These are phyloP conservation scores for Curvularia sp. DNA, from an alignment of 2,329 filamentous ascomycete genomes.

Conservation along the genomic window DNA sequence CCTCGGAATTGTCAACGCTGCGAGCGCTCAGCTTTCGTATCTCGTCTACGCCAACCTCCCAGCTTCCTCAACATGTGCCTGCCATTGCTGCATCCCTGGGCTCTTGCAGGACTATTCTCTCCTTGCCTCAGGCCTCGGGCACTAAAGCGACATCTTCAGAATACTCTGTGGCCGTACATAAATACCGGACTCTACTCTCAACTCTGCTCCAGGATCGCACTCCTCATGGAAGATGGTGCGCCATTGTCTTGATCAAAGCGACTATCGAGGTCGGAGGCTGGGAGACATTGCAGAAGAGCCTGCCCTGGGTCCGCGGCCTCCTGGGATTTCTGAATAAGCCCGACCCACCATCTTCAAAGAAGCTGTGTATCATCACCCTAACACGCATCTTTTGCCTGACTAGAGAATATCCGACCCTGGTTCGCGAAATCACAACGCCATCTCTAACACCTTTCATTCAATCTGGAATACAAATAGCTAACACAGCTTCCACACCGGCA, in stretches of 20 bases:
- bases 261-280: constrained; percentile 83
- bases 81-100: constrained; percentile 67
- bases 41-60: constrained; percentile 72
- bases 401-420: constrained; percentile 80
- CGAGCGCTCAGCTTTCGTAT: constrained; percentile 69
- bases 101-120: constrained; percentile 67
- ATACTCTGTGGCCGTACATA: constrained; percentile 75
- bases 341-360: constrained; percentile 77
- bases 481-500: constrained; percentile 28
- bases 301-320: constrained; percentile 79
- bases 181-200: constrained; percentile 78
- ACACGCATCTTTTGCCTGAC: constrained; percentile 85
- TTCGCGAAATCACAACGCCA: constrained; percentile 87
- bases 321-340: constrained; percentile 80
- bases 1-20: constrained; percentile 42
- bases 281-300: constrained; percentile 76
- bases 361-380: constrained; percentile 76
- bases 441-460: constrained; percentile 77
- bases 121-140: constrained; percentile 64
- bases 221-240: constrained; percentile 77
- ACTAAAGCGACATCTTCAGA: constrained; percentile 70
- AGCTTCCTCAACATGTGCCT: constrained; percentile 76
- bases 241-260: constrained; percentile 79
- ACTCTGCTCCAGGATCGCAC: constrained; percentile 80
- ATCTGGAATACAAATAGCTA: constrained; percentile 70